Base-by-base conservation (phyloP, 495 filamentous ascomycete genomes). In the Penicillium goetzii region DNA sequence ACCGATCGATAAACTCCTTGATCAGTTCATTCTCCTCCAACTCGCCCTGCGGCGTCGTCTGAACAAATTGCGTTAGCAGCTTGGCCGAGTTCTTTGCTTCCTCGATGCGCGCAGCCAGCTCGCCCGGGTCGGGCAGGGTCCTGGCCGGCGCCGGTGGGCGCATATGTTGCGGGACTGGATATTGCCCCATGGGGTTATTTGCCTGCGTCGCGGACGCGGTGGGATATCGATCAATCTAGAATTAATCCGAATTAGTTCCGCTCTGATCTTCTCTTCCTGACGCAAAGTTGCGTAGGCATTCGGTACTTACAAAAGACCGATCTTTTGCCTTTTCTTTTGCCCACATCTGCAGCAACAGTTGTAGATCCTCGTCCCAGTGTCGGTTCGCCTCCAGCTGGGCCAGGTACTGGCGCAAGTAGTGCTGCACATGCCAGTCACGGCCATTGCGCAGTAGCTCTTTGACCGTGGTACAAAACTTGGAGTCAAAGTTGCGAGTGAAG, bases 41-140 rank as follows among this genome's bases (percentile, higher is more conserved):
- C 73, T 98, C 94, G 4, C 79, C 70, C 0, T 89, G 81, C 0
- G 93, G 89, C 0, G 94, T 97, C 15, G 87, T 90, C 65, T 92
- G 90, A 0, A 96, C 86, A 17, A 97, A 88, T 74, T 99, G 95
- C 36, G 90, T 84, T 14, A 99, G 89, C 23, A 99, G 85, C 68
- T 92, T 93, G 4, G 93, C 93, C 4, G 92, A 92, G 4, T 91
- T 97, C 53, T 86, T 85, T 1, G 93, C 94, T 76, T 99, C 95
- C 70, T 95, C 90, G 53, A 99, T 84, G 15, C 95, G 85, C 52
- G 88, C 87, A 0, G 89, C 86, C 2, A 99, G 83, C 75, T 98
- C 96, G n/a, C 85, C 78, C 2, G 91, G 88, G 7, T 86, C 71
- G 1, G 95, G 96, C 4, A 99, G 84, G 56, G 75, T 61, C 66